Evolutionary conservation across 768 basidiomycete genomes (phyloP).

Genomic region (Boletus reticuloceps): DNA sequence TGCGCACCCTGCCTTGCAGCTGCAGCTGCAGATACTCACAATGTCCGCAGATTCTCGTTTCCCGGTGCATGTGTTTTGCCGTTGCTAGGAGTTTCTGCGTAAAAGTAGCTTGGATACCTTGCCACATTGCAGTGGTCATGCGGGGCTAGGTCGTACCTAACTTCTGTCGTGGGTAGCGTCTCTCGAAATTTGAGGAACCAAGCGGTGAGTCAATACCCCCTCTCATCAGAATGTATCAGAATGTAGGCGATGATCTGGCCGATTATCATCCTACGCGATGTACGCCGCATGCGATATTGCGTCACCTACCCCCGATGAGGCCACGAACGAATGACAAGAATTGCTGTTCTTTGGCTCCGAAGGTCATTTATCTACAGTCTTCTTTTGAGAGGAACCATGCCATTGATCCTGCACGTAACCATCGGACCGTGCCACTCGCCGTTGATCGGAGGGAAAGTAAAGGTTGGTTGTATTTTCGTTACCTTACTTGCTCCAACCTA

Average conservation of each 20-base stretch:
- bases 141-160: slow-evolving; percentile 4
- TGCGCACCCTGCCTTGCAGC: neutral
- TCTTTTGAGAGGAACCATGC: neutral
- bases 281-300: too few relatives aligned
- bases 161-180: neutral
- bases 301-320: too few relatives aligned
- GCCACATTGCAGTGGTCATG: neutral
- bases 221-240: neutral
- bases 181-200: neutral
- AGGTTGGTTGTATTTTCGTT: neutral
- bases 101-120: neutral
- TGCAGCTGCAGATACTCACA: neutral
- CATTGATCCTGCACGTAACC: neutral
- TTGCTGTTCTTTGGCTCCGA: neutral
- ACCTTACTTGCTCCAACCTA: neutral
- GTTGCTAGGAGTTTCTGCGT: neutral
- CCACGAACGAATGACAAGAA: too few relatives aligned
- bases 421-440: neutral
- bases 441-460: neutral
- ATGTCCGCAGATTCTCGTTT: slow-evolving; percentile 3
- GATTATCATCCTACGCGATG: slow-evolving; percentile 2
- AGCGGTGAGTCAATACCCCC: too few relatives aligned
- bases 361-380: neutral
- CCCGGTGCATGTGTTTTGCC: neutral
- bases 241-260: neutral